Percentiles rank a stretch among this genome's conserved stretches.
phyloP scores from a whole-genome alignment of 352 stramenopile genomes.

The Globisporangium solare region DNA sequence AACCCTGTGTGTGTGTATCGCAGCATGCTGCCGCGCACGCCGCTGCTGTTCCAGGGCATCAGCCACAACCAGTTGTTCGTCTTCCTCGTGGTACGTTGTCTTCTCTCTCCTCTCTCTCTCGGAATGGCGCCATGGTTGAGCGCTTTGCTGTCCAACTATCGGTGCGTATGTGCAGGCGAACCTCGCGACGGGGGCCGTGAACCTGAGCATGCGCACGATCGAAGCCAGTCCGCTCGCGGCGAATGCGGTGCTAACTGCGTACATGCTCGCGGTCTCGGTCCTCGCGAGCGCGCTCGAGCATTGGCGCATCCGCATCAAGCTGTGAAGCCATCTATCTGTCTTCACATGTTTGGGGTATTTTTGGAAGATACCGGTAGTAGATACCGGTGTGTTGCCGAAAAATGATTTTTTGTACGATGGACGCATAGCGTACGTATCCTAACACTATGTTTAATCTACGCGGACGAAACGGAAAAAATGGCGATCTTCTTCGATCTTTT shows the following conservation, averaged over 20 bases:
- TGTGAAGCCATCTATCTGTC: slow-evolving; percentile 42
- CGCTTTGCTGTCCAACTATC: not conserved
- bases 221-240: slow-evolving; percentile 37
- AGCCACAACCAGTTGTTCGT: slow-evolving; percentile 84
- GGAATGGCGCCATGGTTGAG: too few species aligned
- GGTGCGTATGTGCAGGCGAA: slow-evolving; percentile 50
- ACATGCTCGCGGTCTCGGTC: slow-evolving; percentile 62
- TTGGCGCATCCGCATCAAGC: slow-evolving; percentile 60
- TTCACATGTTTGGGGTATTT: too few species aligned
- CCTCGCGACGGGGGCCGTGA: slow-evolving; percentile 67
- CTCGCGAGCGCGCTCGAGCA: slow-evolving; percentile 54
- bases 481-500: slow-evolving; percentile 7
- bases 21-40: slow-evolving; percentile 61
- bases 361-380: slow-evolving; percentile 2
- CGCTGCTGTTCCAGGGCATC: slow-evolving; percentile 63
- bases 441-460: too few species aligned
- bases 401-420: slow-evolving; percentile 3
- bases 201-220: slow-evolving; percentile 82
- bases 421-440: not conserved
- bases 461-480: not conserved
- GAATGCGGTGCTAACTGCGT: slow-evolving; percentile 40
- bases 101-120: not conserved
- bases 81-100: slow-evolving; percentile 59
- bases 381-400: not conserved
- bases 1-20: not conserved